These are phyloP conservation scores for Sanghuangporus weigelae DNA, from an alignment of 1,284 basidiomycete genomes.

Conservation along the genomic window DNA sequence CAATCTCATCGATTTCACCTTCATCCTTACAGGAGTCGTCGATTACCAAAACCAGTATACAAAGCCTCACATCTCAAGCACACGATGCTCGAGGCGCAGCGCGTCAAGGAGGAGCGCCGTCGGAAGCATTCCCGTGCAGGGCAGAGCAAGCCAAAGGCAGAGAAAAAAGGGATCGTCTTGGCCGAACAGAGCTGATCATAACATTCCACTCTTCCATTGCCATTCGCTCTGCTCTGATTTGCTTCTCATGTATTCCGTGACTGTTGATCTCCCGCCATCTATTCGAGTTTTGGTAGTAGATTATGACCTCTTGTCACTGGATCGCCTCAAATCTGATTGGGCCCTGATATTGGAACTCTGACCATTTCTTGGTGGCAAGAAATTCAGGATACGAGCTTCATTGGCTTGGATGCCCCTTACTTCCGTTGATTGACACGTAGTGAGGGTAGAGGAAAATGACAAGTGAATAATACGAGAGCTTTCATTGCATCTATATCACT, in stretches of 20 bases:
- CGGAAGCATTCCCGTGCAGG: constrained; percentile 84
- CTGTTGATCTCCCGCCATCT: background rate
- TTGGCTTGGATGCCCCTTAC: too few species aligned
- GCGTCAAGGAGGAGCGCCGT: constrained; percentile 92
- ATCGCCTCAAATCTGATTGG: too few species aligned
- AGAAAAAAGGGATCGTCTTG: constrained; percentile 82
- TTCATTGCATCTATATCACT: background rate
- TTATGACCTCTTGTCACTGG: too few species aligned
- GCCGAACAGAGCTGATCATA: constrained; percentile 59
- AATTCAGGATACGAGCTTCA: background rate
- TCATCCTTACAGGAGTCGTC: constrained; percentile 55
- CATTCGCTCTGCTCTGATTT: background rate
- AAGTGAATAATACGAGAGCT: background rate
- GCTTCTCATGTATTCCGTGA: background rate
- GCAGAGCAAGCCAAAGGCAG: constrained; percentile 86
- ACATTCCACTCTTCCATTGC: background rate
- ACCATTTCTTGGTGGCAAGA: background rate
- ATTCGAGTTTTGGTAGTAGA: background rate
- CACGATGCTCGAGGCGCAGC: constrained; percentile 87
- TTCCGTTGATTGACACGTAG: background rate
- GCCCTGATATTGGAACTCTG: background rate
- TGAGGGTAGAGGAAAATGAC: background rate
- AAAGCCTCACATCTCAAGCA: constrained; percentile 85
- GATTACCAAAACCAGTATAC: constrained; percentile 88
- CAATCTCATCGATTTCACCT: background rate